A percentile compares a stretch with the other conserved stretches of the same genome.
phyloP scores from a whole-genome alignment of 345 rosid genomes.

The Turritis glabra region DNA sequence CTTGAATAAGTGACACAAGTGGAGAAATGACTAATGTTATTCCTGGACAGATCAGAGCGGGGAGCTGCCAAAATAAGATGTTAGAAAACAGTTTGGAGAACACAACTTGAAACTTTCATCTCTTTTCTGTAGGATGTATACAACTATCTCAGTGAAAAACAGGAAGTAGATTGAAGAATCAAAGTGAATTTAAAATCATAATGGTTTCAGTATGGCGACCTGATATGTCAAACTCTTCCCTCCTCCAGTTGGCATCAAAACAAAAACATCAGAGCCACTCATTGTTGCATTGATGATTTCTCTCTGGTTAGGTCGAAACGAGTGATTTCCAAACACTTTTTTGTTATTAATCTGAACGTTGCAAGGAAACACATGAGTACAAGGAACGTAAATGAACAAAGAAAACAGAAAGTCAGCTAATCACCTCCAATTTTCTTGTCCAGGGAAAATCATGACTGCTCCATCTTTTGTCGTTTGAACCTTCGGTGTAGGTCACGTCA shows the following conservation, averaged over 20 bases:
- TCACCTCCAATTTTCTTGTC: slow-evolving; percentile 84
- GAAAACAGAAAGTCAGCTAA: slow-evolving; percentile 18
- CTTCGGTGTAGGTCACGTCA: slow-evolving; percentile 88
- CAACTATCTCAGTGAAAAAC: slow-evolving; percentile 18
- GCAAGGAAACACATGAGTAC: slow-evolving; percentile 38
- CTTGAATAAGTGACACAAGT: slow-evolving; percentile 96
- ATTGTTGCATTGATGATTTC: slow-evolving; percentile 96
- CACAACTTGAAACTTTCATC: slow-evolving; percentile 15
- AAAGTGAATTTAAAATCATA: slow-evolving; percentile 12
- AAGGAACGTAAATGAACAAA: slow-evolving; percentile 37
- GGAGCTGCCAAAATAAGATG: slow-evolving; percentile 62
- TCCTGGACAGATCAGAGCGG: slow-evolving; percentile 84
- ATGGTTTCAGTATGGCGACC: slow-evolving; percentile 42
- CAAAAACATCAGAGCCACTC: slow-evolving; percentile 97
- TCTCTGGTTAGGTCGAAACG: slow-evolving; percentile 94
- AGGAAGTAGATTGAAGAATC: slow-evolving; percentile 3
- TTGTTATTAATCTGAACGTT: slow-evolving; percentile 71
- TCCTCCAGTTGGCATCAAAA: slow-evolving; percentile 99
- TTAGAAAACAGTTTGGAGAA: slow-evolving; percentile 20
- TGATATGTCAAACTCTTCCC: slow-evolving; percentile 98
- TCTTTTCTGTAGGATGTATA: slow-evolving; percentile 1
- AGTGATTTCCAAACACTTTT: slow-evolving; percentile 95
- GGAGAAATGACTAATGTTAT: slow-evolving; percentile 94
- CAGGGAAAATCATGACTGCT: slow-evolving; percentile 73
- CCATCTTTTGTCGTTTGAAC: slow-evolving; percentile 88